Conservation (phyloP, 768 basidiomycete species). For the Tulasnella sp. region DNA sequence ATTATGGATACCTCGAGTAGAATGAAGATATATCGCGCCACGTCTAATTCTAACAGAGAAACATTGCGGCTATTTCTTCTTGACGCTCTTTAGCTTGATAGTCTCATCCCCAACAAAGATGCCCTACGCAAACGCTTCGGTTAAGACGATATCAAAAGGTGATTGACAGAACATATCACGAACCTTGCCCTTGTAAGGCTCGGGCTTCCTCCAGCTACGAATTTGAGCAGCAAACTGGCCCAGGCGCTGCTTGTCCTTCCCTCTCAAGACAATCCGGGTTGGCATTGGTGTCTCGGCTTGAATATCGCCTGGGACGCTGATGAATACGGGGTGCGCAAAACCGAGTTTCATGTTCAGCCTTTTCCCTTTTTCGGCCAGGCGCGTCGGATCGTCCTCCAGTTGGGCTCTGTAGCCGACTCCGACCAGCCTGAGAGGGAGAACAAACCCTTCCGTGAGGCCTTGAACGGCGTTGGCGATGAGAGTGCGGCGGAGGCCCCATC, state of each 20-base stretch:
- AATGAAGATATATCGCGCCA: not conserved
- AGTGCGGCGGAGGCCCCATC: conserved; percentile 95
- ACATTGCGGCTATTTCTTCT: conserved; percentile 71
- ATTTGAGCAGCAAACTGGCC: conserved; percentile 87
- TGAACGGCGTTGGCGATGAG: conserved; percentile 84
- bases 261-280: conserved; percentile 76
- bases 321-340: conserved; percentile 79
- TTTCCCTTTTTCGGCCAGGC: conserved; percentile 57
- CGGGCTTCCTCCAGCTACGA: conserved; percentile 78
- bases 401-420: conserved; percentile 92
- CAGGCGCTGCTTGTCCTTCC: conserved; percentile 83
- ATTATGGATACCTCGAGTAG: not conserved
- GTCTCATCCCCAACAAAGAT: conserved; percentile 92
- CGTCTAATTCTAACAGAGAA: not conserved
- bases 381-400: conserved; percentile 71
- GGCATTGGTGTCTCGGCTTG: conserved; percentile 73
- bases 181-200: conserved; percentile 98
- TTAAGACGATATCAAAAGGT: not conserved
- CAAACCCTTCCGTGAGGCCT: conserved; percentile 87
- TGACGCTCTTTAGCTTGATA: conserved; percentile 84
- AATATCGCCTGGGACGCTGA: conserved; percentile 79
- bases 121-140: conserved; percentile 54
- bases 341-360: conserved; percentile 89
- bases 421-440: conserved; percentile 78
- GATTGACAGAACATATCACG: conserved; percentile 36